Base-by-base conservation (phyloP, 2,329 filamentous ascomycete species). In the Nigrospora osmanthi region DNA sequence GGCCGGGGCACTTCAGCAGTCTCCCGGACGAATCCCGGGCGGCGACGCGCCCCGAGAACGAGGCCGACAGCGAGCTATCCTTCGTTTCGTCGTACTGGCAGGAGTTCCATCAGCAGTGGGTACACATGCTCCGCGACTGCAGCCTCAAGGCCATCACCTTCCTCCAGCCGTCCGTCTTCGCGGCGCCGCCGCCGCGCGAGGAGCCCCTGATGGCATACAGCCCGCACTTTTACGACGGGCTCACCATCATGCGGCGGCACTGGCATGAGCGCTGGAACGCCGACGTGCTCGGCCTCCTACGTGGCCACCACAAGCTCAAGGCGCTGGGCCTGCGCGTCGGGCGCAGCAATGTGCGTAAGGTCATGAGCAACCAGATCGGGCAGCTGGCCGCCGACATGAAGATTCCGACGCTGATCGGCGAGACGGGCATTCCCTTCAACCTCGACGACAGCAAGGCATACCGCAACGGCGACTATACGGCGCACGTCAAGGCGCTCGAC, bases 201-300 rank as follows among this genome's bases (percentile, higher is more conserved):
- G 44, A 47, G 15, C 34, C 34, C 4, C 41, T 51, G 9, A 47
- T 48, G 38, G 51, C 49, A 7, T 54, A 54, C 47, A 52, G 50
- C 33, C 53, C 53, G 4, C 54, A 57, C 36, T 57, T 52, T 46
- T 57, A 57, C 42, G 54, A 57, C 38, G 52, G 50, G 3, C 40
- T 57, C 11, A 57, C 54, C 6, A 40, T 57, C 13, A 54, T 55
- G 54, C 53, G 47, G 33, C 40, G 47, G 19, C 54, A 54, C 19
- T 57, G 53, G 54, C 50, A 56, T 42, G 51, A 46, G 42, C 37
- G 46, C 34, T 57, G 53, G 52, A 56, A 57, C 40, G 49, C 53
- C 23, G 54, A 57, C 36, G 49, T 57, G 2, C 46, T 57, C 3
- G 43, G 52, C 1, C 38, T 57, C 12, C 48, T 57, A n/a, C 47